These are phyloP conservation scores for Pelargonium citronellum DNA, from an alignment of 441 rosid genomes.

Conservation along the genomic window DNA sequence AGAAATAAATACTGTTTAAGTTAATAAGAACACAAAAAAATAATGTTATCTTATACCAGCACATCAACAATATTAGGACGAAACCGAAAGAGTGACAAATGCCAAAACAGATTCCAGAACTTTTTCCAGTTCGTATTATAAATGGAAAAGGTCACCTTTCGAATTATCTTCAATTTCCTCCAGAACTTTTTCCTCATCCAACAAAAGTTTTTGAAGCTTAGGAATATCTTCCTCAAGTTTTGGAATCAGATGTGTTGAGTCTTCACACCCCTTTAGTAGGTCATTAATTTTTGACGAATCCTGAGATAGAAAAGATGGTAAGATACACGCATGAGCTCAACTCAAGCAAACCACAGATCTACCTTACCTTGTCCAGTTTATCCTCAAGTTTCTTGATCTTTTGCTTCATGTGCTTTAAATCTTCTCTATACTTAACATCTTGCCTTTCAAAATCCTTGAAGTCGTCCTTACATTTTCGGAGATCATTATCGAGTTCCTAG, in stretches of 20 bases:
- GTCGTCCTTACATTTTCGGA: slow-evolving; percentile 65
- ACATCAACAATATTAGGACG: too few species aligned
- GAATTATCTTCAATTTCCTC: slow-evolving; percentile 71
- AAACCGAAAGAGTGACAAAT: background rate
- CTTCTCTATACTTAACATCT: slow-evolving; percentile 85
- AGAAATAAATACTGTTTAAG: too few species aligned
- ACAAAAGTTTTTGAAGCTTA: slow-evolving; percentile 54
- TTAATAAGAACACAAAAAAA: too few species aligned
- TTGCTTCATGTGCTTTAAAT: slow-evolving; percentile 86
- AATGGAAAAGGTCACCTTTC: slow-evolving; percentile 45
- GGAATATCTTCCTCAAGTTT: slow-evolving; percentile 74
- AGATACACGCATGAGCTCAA: slow-evolving; percentile 21
- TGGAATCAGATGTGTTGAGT: slow-evolving; percentile 57
- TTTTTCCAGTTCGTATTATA: background rate
- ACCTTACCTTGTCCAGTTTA: slow-evolving; percentile 65
- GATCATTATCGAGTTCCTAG: slow-evolving; percentile 71
- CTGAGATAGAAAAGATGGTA: slow-evolving; percentile 37
- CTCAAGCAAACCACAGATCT: slow-evolving; percentile 22
- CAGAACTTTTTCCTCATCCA: slow-evolving; percentile 61
- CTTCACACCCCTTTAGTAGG: slow-evolving; percentile 58
- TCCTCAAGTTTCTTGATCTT: slow-evolving; percentile 91
- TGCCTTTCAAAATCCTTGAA: slow-evolving; percentile 96
- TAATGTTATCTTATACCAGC: too few species aligned
- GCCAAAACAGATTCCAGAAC: background rate
- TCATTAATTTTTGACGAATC: slow-evolving; percentile 62